A percentile compares a stretch with the other conserved stretches of the same genome.
Evolutionary conservation across 1,139 yeast species (phyloP).

Genomic region (Meyerozyma guilliermondii): DNA sequence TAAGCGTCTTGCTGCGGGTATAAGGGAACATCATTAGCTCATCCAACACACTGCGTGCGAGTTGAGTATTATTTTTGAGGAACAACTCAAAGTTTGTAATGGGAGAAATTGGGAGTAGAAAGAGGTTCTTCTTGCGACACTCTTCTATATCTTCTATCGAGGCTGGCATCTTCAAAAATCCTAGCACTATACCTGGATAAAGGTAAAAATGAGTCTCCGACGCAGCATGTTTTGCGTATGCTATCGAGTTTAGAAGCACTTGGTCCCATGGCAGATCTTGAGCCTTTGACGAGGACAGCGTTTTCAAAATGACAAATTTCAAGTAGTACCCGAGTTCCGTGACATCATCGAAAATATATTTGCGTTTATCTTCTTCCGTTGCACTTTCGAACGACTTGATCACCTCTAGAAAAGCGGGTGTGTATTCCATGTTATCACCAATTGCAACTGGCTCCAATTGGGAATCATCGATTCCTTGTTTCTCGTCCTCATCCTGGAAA

Average conservation of each 20-base stretch:
- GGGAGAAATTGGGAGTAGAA: slow-evolving; percentile 37
- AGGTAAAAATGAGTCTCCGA: slow-evolving; percentile 16
- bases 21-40: slow-evolving; percentile 67
- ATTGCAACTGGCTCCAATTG: not conserved
- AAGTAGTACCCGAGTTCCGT: not conserved
- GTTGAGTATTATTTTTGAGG: slow-evolving; percentile 29
- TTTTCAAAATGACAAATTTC: slow-evolving; percentile 5
- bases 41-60: slow-evolving; percentile 54
- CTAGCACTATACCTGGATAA: slow-evolving; percentile 48
- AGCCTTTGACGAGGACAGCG: not conserved
- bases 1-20: slow-evolving; percentile 54
- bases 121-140: slow-evolving; percentile 24
- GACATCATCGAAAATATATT: slow-evolving; percentile 3
- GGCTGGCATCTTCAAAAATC: slow-evolving; percentile 35
- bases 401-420: not conserved
- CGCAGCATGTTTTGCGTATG: slow-evolving; percentile 45
- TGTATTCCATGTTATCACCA: not conserved
- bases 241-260: slow-evolving; percentile 43
- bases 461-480: slow-evolving; percentile 6
- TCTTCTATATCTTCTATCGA: slow-evolving; percentile 19
- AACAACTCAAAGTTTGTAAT: slow-evolving; percentile 35
- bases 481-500: slow-evolving; percentile 13
- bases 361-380: not conserved
- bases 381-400: not conserved
- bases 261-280: slow-evolving; percentile 27